Evolutionary conservation across 352 stramenopile genomes (phyloP).

Genomic region (Phytophthora meadii): DNA sequence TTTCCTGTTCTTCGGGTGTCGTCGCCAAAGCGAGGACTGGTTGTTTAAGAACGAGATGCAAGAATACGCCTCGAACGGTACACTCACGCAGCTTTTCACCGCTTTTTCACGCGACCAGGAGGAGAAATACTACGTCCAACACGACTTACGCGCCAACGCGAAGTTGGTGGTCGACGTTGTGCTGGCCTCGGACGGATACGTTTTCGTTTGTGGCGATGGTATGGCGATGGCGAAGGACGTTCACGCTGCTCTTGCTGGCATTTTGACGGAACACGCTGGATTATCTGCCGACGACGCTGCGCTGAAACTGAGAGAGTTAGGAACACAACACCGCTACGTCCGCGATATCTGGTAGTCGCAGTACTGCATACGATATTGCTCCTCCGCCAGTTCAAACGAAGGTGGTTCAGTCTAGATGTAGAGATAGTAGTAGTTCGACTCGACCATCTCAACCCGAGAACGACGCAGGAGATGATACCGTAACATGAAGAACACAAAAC

Average conservation of each 20-base stretch:
- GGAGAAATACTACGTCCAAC: conserved; percentile 95
- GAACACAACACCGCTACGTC: conserved; percentile 83
- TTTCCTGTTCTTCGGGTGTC: conserved; percentile 96
- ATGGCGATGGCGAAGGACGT: conserved; percentile 96
- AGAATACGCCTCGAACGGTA: conserved; percentile 68
- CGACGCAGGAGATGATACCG: conserved; percentile 28
- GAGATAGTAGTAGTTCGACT: conserved; percentile 5
- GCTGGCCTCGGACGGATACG: conserved; percentile 71
- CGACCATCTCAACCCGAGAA: conserved; percentile 1
- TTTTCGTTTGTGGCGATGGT: conserved; percentile 97
- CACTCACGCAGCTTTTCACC: conserved; percentile 85
- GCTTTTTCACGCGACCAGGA: conserved; percentile 93
- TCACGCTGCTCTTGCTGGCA: conserved; percentile 79
- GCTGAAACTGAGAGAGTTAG: conserved; percentile 60
- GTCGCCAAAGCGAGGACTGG: conserved; percentile 89
- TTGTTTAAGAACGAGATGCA: conserved; percentile 92
- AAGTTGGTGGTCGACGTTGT: conserved; percentile 80
- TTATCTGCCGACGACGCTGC: conserved; percentile 68
- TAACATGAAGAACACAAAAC: neutral
- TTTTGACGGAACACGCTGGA: conserved; percentile 78
- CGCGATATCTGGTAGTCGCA: conserved; percentile 87
- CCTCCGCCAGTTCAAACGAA: conserved; percentile 32
- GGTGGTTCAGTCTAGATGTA: conserved; percentile 9
- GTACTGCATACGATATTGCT: conserved; percentile 1
- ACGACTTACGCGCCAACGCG: conserved; percentile 72